Percentiles rank a stretch among this genome's conserved stretches.
Evolutionary conservation across 805 yeast genomes (phyloP).

Genomic region (Kodamaea fukazawae): DNA sequence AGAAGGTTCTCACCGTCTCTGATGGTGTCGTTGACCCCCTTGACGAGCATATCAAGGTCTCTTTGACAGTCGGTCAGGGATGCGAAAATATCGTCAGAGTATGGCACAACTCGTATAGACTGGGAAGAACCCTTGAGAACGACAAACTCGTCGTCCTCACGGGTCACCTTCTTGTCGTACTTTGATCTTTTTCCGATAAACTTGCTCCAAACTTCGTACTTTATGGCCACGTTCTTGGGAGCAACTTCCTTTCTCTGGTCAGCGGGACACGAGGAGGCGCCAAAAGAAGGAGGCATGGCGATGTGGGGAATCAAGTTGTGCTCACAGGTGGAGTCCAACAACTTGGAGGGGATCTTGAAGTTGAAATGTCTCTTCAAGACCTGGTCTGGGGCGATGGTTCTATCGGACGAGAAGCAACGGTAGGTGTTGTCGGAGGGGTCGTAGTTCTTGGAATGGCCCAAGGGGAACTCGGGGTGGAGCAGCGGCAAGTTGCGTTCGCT

Average conservation of each 20-base stretch:
- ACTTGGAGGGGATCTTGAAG: conserved; percentile 36
- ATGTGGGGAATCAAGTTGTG: conserved; percentile 22
- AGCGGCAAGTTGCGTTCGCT: conserved; percentile 24
- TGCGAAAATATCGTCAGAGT: neutral
- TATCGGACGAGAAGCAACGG: conserved; percentile 16
- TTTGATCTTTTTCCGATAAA: conserved; percentile 37
- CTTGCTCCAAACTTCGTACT: conserved; percentile 35
- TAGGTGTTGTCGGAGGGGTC: conserved; percentile 20
- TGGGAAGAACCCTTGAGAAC: conserved; percentile 31
- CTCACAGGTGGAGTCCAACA: conserved; percentile 38
- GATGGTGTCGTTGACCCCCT: conserved; percentile 1
- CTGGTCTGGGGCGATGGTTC: conserved; percentile 15
- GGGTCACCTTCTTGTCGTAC: conserved; percentile 30
- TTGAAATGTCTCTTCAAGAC: conserved; percentile 40
- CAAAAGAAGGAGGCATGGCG: conserved; percentile 35
- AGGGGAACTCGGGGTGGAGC: conserved; percentile 7
- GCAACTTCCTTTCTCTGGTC: conserved; percentile 26
- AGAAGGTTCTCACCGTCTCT: neutral
- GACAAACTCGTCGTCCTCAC: conserved; percentile 36
- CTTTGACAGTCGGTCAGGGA: neutral
- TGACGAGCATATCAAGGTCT: conserved; percentile 1
- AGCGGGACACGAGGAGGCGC: conserved; percentile 18
- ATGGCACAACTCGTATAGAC: conserved; percentile 24
- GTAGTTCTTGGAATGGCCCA: conserved; percentile 1
- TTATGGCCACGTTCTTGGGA: conserved; percentile 22